Evolutionary conservation across 2,329 filamentous ascomycete genomes (phyloP).

Genomic region (Sordariomycetes sp.): DNA sequence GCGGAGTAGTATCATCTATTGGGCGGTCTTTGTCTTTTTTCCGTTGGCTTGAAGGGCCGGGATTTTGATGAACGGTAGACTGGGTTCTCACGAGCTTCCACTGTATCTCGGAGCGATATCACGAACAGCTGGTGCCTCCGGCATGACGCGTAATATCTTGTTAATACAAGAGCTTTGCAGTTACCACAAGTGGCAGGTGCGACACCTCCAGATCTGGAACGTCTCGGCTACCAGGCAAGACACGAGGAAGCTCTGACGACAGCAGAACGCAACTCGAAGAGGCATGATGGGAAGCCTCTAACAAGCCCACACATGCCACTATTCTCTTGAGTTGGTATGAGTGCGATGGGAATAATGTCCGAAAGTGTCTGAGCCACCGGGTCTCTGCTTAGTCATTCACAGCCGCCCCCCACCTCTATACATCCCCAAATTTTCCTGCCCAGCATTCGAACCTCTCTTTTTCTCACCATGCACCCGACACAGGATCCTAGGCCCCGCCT

Average conservation of each 20-base stretch:
- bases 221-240: too few relatives aligned
- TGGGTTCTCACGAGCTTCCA: not conserved
- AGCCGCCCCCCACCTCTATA: not conserved
- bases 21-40: not conserved
- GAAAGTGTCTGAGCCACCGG: too few relatives aligned
- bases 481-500: not conserved
- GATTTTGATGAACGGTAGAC: not conserved
- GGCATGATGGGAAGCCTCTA: not conserved
- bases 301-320: too few relatives aligned
- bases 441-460: not conserved
- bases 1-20: not conserved
- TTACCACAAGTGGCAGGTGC: not conserved
- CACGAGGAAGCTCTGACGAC: too few relatives aligned
- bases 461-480: slow-evolving; percentile 1
- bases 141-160: not conserved
- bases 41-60: not conserved
- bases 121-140: too few relatives aligned
- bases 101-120: too few relatives aligned
- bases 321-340: too few relatives aligned
- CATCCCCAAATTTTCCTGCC: slow-evolving; percentile 1
- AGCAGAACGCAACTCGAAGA: not conserved
- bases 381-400: slow-evolving; percentile 1
- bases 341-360: too few relatives aligned
- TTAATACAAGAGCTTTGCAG: not conserved
- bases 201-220: too few relatives aligned